A percentile compares a stretch with the other conserved stretches of the same genome.
Evolutionary conservation across 306 rosid genomes (phyloP).

Genomic region (Glycine soja): DNA sequence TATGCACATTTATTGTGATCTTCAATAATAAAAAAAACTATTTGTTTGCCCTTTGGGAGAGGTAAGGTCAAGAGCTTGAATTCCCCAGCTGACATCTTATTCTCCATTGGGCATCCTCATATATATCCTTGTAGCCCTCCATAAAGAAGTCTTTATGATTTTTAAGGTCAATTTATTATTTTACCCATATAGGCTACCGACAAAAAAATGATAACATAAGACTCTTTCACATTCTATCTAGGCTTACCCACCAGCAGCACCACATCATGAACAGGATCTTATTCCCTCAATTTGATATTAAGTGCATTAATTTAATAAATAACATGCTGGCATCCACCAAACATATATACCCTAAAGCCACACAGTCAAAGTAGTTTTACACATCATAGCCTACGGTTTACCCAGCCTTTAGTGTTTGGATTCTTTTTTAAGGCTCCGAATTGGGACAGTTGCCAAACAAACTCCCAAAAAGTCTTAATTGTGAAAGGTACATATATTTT

Average conservation of each 20-base stretch:
- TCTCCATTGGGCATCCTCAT: too few species aligned
- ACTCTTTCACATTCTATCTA: not conserved
- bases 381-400: not conserved
- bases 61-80: too few species aligned
- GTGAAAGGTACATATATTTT: constrained; percentile 28
- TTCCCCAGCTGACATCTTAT: too few species aligned
- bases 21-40: not conserved
- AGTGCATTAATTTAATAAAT: not conserved
- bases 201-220: constrained; percentile 26
- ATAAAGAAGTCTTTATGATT: not conserved
- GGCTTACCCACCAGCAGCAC: too few species aligned
- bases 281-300: not conserved
- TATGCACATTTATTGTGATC: not conserved
- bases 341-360: constrained; percentile 11
- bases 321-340: constrained; percentile 41
- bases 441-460: constrained; percentile 45
- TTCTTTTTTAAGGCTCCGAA: constrained; percentile 19
- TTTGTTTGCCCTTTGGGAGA: too few species aligned
- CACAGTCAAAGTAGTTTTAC: constrained; percentile 10
- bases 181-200: constrained; percentile 7
- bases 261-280: not conserved
- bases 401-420: not conserved
- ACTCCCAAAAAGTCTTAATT: constrained; percentile 18
- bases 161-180: not conserved
- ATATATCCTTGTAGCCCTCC: not conserved